phyloP scores from a whole-genome alignment of 768 basidiomycete genomes.

The Russula dissimulans region DNA sequence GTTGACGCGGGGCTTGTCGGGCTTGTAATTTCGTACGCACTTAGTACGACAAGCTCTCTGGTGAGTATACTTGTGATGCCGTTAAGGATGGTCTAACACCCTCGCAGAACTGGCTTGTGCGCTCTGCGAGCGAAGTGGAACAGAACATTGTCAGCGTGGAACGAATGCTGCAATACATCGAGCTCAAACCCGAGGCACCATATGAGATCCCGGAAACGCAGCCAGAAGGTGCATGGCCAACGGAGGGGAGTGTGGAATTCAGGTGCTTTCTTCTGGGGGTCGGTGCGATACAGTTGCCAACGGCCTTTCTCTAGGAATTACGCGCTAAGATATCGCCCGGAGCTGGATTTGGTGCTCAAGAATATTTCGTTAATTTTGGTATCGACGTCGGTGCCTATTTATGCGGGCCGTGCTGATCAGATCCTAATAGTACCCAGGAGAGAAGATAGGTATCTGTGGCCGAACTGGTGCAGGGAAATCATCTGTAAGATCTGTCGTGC shows the following conservation, averaged over 20 bases:
- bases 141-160: slow-evolving; percentile 88
- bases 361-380: slow-evolving; percentile 65
- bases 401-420: not conserved
- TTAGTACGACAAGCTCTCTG: slow-evolving; percentile 75
- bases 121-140: slow-evolving; percentile 80
- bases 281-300: not conserved
- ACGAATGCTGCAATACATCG: slow-evolving; percentile 74
- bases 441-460: slow-evolving; percentile 88
- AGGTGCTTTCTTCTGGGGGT: slow-evolving; percentile 32
- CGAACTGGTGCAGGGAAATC: slow-evolving; percentile 78
- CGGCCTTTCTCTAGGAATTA: slow-evolving; percentile 39
- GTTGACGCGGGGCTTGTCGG: slow-evolving; percentile 87
- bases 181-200: slow-evolving; percentile 66
- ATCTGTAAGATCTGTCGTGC: slow-evolving; percentile 36
- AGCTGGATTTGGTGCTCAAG: slow-evolving; percentile 72
- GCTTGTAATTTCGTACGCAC: slow-evolving; percentile 73
- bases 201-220: slow-evolving; percentile 53
- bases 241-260: slow-evolving; percentile 65
- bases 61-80: slow-evolving; percentile 32
- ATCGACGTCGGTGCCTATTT: slow-evolving; percentile 15
- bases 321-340: slow-evolving; percentile 71
- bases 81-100: not conserved
- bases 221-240: slow-evolving; percentile 59
- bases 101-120: slow-evolving; percentile 68
- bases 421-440: slow-evolving; percentile 47